Base-by-base conservation (phyloP, 192 early-diverging fungal species). In the Pecoramyces ruminantium region DNA sequence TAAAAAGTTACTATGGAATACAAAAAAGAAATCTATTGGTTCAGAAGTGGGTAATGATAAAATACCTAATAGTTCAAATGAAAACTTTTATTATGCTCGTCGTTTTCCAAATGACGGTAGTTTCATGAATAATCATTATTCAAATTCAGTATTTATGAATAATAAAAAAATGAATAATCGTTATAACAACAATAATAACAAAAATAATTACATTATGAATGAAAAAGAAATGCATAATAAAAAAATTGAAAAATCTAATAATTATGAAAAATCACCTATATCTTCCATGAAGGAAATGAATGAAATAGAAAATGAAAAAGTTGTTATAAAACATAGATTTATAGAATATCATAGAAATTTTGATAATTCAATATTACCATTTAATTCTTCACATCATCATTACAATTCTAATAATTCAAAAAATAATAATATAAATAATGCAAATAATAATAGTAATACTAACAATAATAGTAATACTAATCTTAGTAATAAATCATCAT, bases 331-430 rank as follows among this genome's bases (percentile, higher is more conserved):
- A 67, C 21, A 67, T 67, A 67, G 51, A 67, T 67, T 67, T 67
- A 67, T 67, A 67, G 51, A 67, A 17, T 25, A 67, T n/a, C 25
- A 67, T 67, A 67, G 51, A 67, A 67, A 25, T 67, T n/a, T 67
- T n/a, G 51, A 67, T 67, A 67, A 67, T 67, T 67, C 51, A 67
- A 27, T n/a, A 11, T 67, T 25, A n/a, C n/a, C 25, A 67, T 25
- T 18, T 34, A 11, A 6, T 13, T 8, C 51, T 9, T 21, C 51
- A 9, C 51, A n/a, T 0, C n/a, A 51, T 51, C 21, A 67, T 9
- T 67, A 67, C 40, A 77, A 12, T n/a, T 21, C 84, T 30, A 82
- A 85, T 28, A 83, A 87, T 29, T 28, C 83, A 34, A 80, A 13
- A 58, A 86, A 78, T 78, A 81, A 79, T 21, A 81, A 78, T 34